Percentiles rank a stretch among this genome's conserved stretches.
Conservation (phyloP, 805 yeast genomes). For the Yarrowia keelungensis region DNA sequence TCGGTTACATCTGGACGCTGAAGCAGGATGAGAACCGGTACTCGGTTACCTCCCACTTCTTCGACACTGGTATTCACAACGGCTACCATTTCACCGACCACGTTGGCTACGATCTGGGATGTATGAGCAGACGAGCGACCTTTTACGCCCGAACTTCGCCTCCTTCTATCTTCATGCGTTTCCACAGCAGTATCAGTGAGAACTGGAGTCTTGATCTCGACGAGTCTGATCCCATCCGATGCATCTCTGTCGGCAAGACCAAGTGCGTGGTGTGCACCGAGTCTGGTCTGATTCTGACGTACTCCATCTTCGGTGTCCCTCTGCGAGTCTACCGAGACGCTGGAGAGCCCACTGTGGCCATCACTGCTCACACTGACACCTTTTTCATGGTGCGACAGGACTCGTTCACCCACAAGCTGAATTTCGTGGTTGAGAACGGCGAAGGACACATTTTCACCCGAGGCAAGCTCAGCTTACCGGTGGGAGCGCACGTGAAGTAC, state of each 20-base stretch:
- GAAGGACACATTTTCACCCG: constrained; percentile 26
- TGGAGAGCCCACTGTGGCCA: constrained; percentile 72
- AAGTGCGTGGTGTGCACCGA: constrained; percentile 74
- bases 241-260: constrained; percentile 69
- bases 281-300: constrained; percentile 74
- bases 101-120: constrained; percentile 73
- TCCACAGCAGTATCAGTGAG: constrained; percentile 67
- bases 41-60: constrained; percentile 85
- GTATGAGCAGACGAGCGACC: constrained; percentile 70
- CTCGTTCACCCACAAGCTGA: constrained; percentile 27
- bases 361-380: constrained; percentile 66
- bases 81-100: constrained; percentile 88
- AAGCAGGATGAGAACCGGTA: constrained; percentile 61
- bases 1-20: constrained; percentile 85
- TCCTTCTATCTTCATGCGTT: constrained; percentile 61
- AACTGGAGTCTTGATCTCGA: constrained; percentile 61
- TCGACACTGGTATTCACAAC: constrained; percentile 74
- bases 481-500: constrained; percentile 49
- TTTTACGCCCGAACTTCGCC: constrained; percentile 56
- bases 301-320: constrained; percentile 76
- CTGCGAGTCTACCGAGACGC: constrained; percentile 64
- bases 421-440: constrained; percentile 21
- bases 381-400: constrained; percentile 59
- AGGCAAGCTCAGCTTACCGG: constrained; percentile 45
- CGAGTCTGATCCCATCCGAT: constrained; percentile 66